Evolutionary conservation across 2,329 filamentous ascomycete genomes (phyloP).

Genomic region (Penicillium verrucosum): DNA sequence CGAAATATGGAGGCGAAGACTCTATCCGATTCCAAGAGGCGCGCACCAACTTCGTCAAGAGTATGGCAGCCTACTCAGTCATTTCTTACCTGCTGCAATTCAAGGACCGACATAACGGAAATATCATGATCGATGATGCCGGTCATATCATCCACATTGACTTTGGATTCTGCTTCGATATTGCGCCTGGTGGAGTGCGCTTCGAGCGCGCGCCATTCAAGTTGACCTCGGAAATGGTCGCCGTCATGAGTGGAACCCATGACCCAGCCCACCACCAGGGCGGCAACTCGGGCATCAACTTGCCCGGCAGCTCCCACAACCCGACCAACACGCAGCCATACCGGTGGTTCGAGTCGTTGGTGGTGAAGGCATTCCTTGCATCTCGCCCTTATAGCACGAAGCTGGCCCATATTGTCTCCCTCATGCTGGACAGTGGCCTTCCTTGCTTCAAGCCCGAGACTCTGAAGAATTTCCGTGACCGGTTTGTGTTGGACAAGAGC

Average conservation of each 20-base stretch:
- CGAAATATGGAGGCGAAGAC: constrained; percentile 95
- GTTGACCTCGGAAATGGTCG: constrained; percentile 93
- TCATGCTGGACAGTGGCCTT: constrained; percentile 95
- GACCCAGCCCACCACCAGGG: constrained; percentile 27
- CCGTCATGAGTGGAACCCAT: constrained; percentile 87
- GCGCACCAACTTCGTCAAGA: constrained; percentile 96
- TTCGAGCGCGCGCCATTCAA: constrained; percentile 99
- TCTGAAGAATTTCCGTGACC: constrained; percentile 83
- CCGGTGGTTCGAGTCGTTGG: constrained; percentile 93
- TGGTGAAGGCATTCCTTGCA: constrained; percentile 91
- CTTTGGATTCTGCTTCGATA: constrained; percentile 99
- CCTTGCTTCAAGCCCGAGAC: constrained; percentile 98
- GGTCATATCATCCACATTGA: constrained; percentile 98
- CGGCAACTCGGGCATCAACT: constrained; percentile 25
- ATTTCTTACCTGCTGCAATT: constrained; percentile 97
- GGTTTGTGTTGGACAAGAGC: constrained; percentile 87
- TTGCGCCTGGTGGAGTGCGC: constrained; percentile 91
- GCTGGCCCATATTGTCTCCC: constrained; percentile 79
- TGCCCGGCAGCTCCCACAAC: constrained; percentile 36
- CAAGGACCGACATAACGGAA: constrained; percentile 98
- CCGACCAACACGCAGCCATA: constrained; percentile 77
- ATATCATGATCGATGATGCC: constrained; percentile 98
- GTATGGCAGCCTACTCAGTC: constrained; percentile 96
- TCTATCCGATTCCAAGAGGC: constrained; percentile 93
- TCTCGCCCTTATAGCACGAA: constrained; percentile 83